Evolutionary conservation across 2,329 filamentous ascomycete species (phyloP), one percentile per base, ranked within the genome.

Genomic region (Fusarium torreyae): DNA sequence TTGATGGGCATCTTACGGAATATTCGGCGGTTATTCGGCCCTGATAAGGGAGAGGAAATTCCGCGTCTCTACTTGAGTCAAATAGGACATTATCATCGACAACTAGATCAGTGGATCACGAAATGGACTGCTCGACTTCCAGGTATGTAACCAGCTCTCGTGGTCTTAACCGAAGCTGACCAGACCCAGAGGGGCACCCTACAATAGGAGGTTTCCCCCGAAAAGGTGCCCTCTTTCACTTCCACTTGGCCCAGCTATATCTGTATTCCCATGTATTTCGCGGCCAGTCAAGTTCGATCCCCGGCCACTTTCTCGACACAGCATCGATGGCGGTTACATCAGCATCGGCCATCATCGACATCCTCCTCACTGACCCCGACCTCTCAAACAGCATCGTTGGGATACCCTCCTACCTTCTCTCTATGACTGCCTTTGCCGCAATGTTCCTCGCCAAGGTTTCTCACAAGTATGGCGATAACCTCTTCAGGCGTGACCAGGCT

Each of bases 1-100:
- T 71, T 90, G 13, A 81, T 90, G 57, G 83, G 85, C 20, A 88
- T 89, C n/a, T 77, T 89, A 66, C 84, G 84, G 74, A 82, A 85
- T 74, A 76, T 88, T 72, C 77, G 85, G 69, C 78, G 88, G 10
- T 62, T 87, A 1, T 89, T 90, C 62, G 87, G 88, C 0, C 83
- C 84, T 1, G 87, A 89, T 50, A 84, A 80, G 0, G 84, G 86
- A 18, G 82, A 86, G 28, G 80, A 83, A 0, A 77, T 89, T 7
- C 84, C 84, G 0, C 79, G 84, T 20, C 81, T 82, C 4, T 86
- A 88, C 57, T 81, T 85, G 31, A 80, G 83, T 11, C 87, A 89
- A 53, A 76, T 79, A 39, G 68, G 61, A 3, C 77, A 75, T 58
- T 78, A 74, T 17, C 68, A 73, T 8, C 73, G 76, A 5, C 78